Conservation (phyloP, 2,329 filamentous ascomycete species). For the Sarocladiaceae sp. region DNA sequence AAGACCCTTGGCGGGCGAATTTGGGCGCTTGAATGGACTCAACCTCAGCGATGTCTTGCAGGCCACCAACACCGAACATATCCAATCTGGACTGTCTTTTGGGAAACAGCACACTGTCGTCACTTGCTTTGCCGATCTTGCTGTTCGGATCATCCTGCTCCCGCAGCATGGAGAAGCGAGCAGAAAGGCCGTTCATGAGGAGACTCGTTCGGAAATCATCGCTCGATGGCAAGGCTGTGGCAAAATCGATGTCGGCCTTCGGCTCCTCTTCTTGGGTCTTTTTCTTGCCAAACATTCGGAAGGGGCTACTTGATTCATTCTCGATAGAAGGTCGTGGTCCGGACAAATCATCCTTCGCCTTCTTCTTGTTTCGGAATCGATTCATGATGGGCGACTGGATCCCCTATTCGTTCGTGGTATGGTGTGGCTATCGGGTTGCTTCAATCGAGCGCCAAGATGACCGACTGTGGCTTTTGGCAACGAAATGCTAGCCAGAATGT, state of each 20-base stretch:
- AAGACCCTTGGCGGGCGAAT: constrained; percentile 58
- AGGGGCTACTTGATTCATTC: constrained; percentile 45
- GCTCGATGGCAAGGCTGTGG: constrained; percentile 66
- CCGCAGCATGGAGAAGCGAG: constrained; percentile 91
- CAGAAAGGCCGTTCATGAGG: constrained; percentile 89
- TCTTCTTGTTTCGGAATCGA: constrained; percentile 69
- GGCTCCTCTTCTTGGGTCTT: constrained; percentile 52
- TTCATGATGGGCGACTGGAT: constrained; percentile 51
- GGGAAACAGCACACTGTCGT: constrained; percentile 84
- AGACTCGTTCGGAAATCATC: constrained; percentile 95
- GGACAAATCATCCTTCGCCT: constrained; percentile 52
- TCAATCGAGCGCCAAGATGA: too few relatives aligned
- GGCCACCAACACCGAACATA: constrained; percentile 52
- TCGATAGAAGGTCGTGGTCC: constrained; percentile 46
- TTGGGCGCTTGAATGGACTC: constrained; percentile 66
- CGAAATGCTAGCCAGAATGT: too few relatives aligned
- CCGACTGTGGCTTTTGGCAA: too few relatives aligned
- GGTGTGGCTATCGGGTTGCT: too few relatives aligned
- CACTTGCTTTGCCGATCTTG: constrained; percentile 86
- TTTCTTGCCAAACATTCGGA: constrained; percentile 48
- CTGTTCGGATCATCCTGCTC: constrained; percentile 91
- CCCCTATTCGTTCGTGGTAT: neutral
- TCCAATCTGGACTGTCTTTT: constrained; percentile 76
- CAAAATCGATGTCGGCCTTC: constrained; percentile 65
- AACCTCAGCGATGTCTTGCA: constrained; percentile 86